Conservation (phyloP, 2,329 filamentous ascomycete genomes). For the Cordyceps tenuipes region DNA sequence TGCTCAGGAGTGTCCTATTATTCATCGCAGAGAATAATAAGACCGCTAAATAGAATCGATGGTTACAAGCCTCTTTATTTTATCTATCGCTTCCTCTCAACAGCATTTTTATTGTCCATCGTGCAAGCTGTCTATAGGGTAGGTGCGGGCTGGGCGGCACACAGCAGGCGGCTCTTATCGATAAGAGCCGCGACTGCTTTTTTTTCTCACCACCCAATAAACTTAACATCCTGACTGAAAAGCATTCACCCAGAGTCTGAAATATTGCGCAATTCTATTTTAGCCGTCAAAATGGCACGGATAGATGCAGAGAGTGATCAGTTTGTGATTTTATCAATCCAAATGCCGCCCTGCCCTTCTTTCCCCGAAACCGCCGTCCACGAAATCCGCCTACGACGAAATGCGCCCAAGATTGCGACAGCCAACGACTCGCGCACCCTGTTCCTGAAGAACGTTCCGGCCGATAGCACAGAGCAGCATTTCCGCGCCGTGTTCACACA, state of each 20-base stretch:
- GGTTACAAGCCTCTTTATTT: no score
- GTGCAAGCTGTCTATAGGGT: no score
- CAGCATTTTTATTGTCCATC: no score
- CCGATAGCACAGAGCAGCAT: slow-evolving; percentile 71
- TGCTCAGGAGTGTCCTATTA: no score
- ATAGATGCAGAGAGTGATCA: slow-evolving; percentile 33
- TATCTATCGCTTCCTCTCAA: no score
- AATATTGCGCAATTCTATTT: background rate
- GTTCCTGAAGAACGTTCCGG: slow-evolving; percentile 84
- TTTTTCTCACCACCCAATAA: background rate
- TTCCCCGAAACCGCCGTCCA: slow-evolving; percentile 59
- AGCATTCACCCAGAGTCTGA: background rate
- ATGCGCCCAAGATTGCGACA: slow-evolving; percentile 70
- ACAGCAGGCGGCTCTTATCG: background rate
- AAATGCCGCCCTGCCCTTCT: slow-evolving; percentile 54
- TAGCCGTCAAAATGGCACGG: slow-evolving; percentile 21
- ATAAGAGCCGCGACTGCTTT: slow-evolving; percentile 4
- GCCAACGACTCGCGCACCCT: slow-evolving; percentile 68
- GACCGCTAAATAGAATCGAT: no score
- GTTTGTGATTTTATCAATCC: slow-evolving; percentile 62
- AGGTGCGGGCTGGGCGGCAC: background rate
- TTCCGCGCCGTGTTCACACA: slow-evolving; percentile 67
- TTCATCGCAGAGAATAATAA: no score
- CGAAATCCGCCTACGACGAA: slow-evolving; percentile 78
- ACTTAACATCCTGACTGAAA: no score